Conservation (phyloP, 1,284 basidiomycete species). For the Pulveroboletus sp. region DNA sequence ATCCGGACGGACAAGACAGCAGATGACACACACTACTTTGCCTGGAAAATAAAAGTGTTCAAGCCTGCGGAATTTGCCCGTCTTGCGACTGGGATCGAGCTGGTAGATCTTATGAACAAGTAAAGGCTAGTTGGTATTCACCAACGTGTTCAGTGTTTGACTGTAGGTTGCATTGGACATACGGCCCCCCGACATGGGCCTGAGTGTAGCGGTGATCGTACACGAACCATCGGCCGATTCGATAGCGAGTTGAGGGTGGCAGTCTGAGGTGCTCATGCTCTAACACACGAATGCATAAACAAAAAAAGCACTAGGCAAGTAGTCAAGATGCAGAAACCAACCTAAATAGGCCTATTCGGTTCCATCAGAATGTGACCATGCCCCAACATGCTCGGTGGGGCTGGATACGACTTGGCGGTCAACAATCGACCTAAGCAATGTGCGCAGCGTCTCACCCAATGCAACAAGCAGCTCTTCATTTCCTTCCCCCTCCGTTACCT, state of each 20-base stretch:
- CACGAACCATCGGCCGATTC: constrained; percentile 81
- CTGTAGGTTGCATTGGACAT: constrained; percentile 21
- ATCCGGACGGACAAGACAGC: not conserved
- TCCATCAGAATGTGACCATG: constrained; percentile 70
- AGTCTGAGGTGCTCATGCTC: constrained; percentile 75
- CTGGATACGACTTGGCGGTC: constrained; percentile 72
- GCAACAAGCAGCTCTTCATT: constrained; percentile 70
- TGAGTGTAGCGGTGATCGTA: constrained; percentile 66
- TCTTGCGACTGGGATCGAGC: constrained; percentile 77
- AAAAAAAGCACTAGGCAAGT: not conserved
- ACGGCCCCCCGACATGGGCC: constrained; percentile 71
- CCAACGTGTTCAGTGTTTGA: not conserved
- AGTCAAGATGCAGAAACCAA: constrained; percentile 28
- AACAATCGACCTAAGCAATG: constrained; percentile 72
- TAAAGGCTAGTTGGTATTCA: constrained; percentile 51
- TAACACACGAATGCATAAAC: constrained; percentile 30
- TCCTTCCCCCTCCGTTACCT: constrained; percentile 60
- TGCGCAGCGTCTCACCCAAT: constrained; percentile 73
- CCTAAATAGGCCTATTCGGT: constrained; percentile 78
- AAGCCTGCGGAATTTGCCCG: constrained; percentile 75
- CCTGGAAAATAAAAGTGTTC: constrained; percentile 80
- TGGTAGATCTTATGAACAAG: constrained; percentile 79
- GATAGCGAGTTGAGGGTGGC: constrained; percentile 81
- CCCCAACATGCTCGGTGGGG: constrained; percentile 69
- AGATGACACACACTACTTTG: constrained; percentile 26